These are phyloP conservation scores for Oryza glaberrima DNA, from an alignment of 176 grass and related monocot species.

Conservation along the genomic window DNA sequence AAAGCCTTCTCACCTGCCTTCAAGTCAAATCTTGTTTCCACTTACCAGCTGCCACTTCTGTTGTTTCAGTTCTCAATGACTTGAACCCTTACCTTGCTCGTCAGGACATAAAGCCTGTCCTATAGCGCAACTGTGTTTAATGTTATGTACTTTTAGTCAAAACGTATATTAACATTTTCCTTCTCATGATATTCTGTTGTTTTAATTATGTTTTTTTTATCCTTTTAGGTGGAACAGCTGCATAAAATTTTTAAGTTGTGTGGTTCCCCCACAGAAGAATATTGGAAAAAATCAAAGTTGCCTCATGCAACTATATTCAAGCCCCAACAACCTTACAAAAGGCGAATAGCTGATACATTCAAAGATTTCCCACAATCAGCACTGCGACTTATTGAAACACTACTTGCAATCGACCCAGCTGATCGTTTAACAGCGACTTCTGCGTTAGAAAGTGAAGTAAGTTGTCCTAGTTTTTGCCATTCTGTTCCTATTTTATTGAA, in stretches of 20 bases:
- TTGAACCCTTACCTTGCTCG: not conserved
- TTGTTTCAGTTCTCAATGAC: not conserved
- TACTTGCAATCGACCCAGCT: constrained; percentile 78
- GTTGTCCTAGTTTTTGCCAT: constrained; percentile 44
- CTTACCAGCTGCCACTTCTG: not conserved
- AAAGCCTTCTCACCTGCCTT: not conserved
- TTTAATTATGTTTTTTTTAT: constrained; percentile 24
- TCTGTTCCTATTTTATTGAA: constrained; percentile 24
- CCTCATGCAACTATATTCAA: constrained; percentile 94
- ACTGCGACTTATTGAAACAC: constrained; percentile 78
- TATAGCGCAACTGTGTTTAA: not conserved
- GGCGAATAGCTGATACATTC: constrained; percentile 77
- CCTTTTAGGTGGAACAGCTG: constrained; percentile 80
- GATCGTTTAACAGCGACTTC: constrained; percentile 74
- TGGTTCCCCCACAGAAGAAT: constrained; percentile 84
- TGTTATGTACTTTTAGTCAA: not conserved
- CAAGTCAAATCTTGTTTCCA: not conserved
- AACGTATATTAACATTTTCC: constrained; percentile 11
- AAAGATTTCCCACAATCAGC: constrained; percentile 84
- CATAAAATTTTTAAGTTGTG: constrained; percentile 97
- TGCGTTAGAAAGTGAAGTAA: constrained; percentile 80
- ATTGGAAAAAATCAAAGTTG: constrained; percentile 92
- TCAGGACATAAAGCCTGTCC: not conserved
- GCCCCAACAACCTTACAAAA: constrained; percentile 78
- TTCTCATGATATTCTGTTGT: not conserved